Conservation (phyloP, 176 grass and related monocot species). For the Calamus simplicifolius region DNA sequence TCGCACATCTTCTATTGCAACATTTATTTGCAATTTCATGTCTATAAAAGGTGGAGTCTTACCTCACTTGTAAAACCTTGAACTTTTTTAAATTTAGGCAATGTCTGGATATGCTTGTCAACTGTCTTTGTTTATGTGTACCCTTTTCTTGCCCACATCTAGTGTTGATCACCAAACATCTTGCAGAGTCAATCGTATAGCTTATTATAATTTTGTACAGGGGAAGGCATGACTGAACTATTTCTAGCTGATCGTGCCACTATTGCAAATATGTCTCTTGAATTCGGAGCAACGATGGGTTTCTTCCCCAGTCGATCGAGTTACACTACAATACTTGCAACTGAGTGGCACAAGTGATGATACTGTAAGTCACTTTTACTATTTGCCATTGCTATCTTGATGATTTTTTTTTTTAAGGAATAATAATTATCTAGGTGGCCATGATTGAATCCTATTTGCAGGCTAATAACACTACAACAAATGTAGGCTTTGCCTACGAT, state of each 20-base stretch:
- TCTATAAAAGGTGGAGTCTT: no score
- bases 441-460: conserved; percentile 86
- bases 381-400: conserved; percentile 6
- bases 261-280: conserved; percentile 96
- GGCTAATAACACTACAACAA: no score
- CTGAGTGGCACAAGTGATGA: conserved; percentile 91
- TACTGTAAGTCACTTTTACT: conserved; percentile 37
- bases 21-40: no score
- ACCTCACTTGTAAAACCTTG: no score
- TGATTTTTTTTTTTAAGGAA: no score
- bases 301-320: conserved; percentile 91
- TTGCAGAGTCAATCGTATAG: background rate
- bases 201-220: conserved; percentile 11
- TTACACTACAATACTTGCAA: conserved; percentile 86
- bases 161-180: no score
- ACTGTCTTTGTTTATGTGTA: no score
- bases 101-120: no score
- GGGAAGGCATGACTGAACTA: conserved; percentile 77
- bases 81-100: no score
- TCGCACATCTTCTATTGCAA: no score
- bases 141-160: no score
- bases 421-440: conserved; percentile 30
- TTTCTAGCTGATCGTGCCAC: conserved; percentile 91
- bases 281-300: conserved; percentile 98
- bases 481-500: no score